These are phyloP conservation scores for Candida palmyrensis DNA, from an alignment of 805 yeast species.

Conservation along the genomic window DNA sequence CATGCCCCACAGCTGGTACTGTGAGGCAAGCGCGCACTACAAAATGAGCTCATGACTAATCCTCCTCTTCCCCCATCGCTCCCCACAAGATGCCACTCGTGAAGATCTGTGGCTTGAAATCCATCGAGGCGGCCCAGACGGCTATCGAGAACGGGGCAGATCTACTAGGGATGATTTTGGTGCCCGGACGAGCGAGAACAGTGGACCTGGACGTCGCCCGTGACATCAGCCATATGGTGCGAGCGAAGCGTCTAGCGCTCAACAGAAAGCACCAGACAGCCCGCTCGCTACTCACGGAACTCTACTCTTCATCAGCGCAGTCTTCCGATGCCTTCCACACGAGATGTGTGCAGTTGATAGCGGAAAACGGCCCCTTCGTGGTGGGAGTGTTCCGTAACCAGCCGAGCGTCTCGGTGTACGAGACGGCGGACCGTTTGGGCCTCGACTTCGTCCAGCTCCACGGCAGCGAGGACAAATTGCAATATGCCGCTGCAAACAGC, in stretches of 20 bases:
- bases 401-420: conserved; percentile 53
- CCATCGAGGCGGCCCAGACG: conserved; percentile 58
- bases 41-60: too few relatives aligned
- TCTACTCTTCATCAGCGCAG: conserved; percentile 25
- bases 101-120: conserved; percentile 80
- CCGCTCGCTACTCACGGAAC: conserved; percentile 11
- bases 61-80: too few relatives aligned
- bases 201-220: conserved; percentile 34
- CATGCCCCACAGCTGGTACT: too few relatives aligned
- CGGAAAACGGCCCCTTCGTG: conserved; percentile 54
- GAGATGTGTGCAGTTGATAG: conserved; percentile 15
- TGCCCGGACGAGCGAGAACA: conserved; percentile 76
- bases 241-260: conserved; percentile 13
- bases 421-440: conserved; percentile 35
- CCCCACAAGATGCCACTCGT: conserved; percentile 48
- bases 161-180: conserved; percentile 79
- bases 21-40: too few relatives aligned
- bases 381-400: conserved; percentile 95
- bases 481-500: conserved; percentile 35
- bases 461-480: conserved; percentile 56
- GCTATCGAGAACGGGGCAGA: conserved; percentile 75
- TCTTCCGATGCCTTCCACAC: conserved; percentile 4
- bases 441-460: conserved; percentile 86
- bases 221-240: conserved; percentile 22
- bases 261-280: conserved; percentile 14